Conservation (phyloP, 805 yeast genomes). For the Candida peoriensis region DNA sequence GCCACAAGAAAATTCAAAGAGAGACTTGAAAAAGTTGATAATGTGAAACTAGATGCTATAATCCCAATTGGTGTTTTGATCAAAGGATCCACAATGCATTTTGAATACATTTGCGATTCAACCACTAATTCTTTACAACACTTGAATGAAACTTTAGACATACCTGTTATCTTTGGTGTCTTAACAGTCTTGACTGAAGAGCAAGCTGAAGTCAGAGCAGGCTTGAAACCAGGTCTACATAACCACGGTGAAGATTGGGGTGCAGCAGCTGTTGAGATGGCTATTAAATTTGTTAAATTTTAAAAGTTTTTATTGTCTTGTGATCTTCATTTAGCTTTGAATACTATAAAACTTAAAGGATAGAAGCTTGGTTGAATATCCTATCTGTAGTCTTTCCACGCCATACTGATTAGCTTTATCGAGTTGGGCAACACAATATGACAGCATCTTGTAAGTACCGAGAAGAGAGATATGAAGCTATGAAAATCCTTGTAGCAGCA, state of each 20-base stretch:
- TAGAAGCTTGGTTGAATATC: no score
- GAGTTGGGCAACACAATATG: no score
- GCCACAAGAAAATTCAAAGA: conserved; percentile 55
- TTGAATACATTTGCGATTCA: conserved; percentile 93
- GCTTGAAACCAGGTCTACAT: conserved; percentile 75
- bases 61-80: conserved; percentile 93
- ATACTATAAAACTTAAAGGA: no score
- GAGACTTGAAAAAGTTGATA: conserved; percentile 33
- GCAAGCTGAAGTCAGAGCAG: conserved; percentile 92
- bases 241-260: conserved; percentile 99
- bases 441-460: no score
- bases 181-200: conserved; percentile 90
- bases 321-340: no score
- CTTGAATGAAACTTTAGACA: conserved; percentile 59
- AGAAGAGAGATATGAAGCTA: no score
- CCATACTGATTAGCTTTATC: no score
- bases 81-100: conserved; percentile 97
- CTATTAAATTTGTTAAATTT: conserved; percentile 33
- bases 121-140: conserved; percentile 82
- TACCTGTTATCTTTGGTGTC: conserved; percentile 90
- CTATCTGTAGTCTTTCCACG: no score
- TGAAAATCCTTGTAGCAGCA: no score
- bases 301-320: no score
- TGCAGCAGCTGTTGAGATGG: conserved; percentile 98
- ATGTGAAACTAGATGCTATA: conserved; percentile 67